Base-by-base conservation (phyloP, 805 yeast species). In the Ogataea philodendri region DNA sequence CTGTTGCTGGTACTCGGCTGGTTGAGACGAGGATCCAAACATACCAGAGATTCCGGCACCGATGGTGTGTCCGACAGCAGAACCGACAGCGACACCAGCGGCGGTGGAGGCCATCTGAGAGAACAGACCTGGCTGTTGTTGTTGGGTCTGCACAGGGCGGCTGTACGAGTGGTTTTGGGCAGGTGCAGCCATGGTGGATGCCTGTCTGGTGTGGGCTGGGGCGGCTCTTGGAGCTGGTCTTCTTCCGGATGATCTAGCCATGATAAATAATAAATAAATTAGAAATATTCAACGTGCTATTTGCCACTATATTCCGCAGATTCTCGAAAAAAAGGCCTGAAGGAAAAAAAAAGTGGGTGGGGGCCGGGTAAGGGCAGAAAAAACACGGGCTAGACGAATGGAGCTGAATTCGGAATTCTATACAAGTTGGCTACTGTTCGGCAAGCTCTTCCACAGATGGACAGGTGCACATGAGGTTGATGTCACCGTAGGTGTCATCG, bases 41-140 rank as follows among this genome's bases (percentile, higher is more conserved):
- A 93, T 66, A 32, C 86, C 74, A 32, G 95, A 80, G 53, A 93
- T 69, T 55, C 97, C 97, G 45, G 95, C 95, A 67, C 97, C 97
- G 41, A 90, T 51, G 25, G 97, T 87, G 73, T 93, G 98, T 45
- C 98, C 98, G 37, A 90, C 81, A 44, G 97, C 82, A 34, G 96
- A 86, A 55, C 98, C 98, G 39, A 93, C 97, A 36, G 97, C 98
- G 28, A 93, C 98, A 80, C 98, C 98, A 32, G 97, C 98, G 37
- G 98, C 98, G 31, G 98, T 93, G 30, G 95, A 73, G 24, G 97
- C 97, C 98, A 93, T 93, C 68, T 93, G 95, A 42, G 90, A 84
- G 55, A 90, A 89, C 60, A 90, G 54, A 54, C 97, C 97, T 30
- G 97, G 97, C 53, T 72, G 76, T 51, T 55, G 57, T 25, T 76